Percentiles rank a stretch among this genome's conserved stretches.
Evolutionary conservation across 768 basidiomycete genomes (phyloP).

Genomic region (Lentinula raphanica): DNA sequence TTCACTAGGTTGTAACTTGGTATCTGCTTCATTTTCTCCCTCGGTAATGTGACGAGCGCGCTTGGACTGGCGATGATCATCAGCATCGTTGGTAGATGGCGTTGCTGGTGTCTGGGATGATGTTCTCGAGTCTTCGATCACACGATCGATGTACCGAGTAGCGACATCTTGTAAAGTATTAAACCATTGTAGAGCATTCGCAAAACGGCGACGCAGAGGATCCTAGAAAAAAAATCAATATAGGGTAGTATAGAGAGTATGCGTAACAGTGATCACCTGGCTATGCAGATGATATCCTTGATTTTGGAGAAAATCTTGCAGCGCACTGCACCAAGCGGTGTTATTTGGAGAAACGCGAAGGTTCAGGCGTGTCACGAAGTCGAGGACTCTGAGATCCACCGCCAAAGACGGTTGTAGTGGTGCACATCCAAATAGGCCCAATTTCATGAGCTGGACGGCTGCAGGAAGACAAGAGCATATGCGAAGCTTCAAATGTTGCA

Average conservation of each 20-base stretch:
- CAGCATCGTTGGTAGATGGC: too few relatives aligned
- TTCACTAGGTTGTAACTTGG: slow-evolving; percentile 11
- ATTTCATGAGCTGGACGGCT: slow-evolving; percentile 8
- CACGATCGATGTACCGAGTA: too few relatives aligned
- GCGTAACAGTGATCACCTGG: slow-evolving; percentile 6
- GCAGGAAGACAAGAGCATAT: neutral
- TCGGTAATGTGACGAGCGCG: neutral
- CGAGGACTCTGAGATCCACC: slow-evolving; percentile 9
- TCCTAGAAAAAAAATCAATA: slow-evolving; percentile 15
- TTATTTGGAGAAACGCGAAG: slow-evolving; percentile 11
- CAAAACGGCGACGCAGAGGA: slow-evolving; percentile 17
- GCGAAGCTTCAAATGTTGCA: too few relatives aligned
- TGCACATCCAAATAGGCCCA: slow-evolving; percentile 12
- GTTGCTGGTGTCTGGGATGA: too few relatives aligned
- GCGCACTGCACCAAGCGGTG: slow-evolving; percentile 11
- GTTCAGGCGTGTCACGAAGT: slow-evolving; percentile 11
- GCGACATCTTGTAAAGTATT: too few relatives aligned
- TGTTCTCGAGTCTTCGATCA: too few relatives aligned
- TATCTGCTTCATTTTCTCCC: neutral
- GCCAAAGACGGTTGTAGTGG: slow-evolving; percentile 12
- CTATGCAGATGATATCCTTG: slow-evolving; percentile 10
- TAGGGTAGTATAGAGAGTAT: too few relatives aligned
- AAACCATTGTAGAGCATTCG: too few relatives aligned
- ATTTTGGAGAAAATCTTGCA: slow-evolving; percentile 11
- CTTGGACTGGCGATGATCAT: neutral